phyloP scores from a whole-genome alignment of 768 basidiomycete genomes.

The Rhodocollybia butyracea region DNA sequence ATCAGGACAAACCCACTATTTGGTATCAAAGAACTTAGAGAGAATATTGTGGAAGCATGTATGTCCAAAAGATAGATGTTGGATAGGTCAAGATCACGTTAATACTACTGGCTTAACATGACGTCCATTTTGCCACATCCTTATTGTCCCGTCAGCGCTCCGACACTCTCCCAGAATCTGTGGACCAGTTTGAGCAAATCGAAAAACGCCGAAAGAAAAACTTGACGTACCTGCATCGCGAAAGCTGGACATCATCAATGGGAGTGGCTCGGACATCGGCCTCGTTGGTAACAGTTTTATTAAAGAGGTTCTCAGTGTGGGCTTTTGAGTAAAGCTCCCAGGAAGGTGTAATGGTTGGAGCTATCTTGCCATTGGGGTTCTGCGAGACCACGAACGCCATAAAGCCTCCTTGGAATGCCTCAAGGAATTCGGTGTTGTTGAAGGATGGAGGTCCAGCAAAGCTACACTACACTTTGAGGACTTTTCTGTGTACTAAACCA shows the following conservation, averaged over 20 bases:
- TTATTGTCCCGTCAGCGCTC: conserved; percentile 1
- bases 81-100: neutral
- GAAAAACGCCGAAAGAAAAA: no score
- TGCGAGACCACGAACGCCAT: conserved; percentile 16
- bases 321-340: conserved; percentile 11
- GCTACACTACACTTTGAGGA: neutral
- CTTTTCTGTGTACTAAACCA: neutral
- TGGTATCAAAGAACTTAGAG: conserved; percentile 55
- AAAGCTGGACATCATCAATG: conserved; percentile 15
- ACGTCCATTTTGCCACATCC: neutral
- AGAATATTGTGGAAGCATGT: conserved; percentile 61
- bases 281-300: conserved; percentile 10
- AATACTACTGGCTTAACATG: neutral
- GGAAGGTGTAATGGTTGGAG: conserved; percentile 15
- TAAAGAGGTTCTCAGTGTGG: conserved; percentile 29
- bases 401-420: conserved; percentile 19
- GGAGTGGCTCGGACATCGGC: conserved; percentile 12
- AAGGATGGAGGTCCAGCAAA: conserved; percentile 1
- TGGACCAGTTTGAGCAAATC: neutral
- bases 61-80: conserved; percentile 24
- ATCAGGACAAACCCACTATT: conserved; percentile 43
- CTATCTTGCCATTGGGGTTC: conserved; percentile 17
- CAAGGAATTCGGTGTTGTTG: conserved; percentile 20
- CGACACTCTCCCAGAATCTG: conserved; percentile 12
- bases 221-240: conserved; percentile 19